These are phyloP conservation scores for Chalciporus sphaerocephalus DNA, from an alignment of 768 basidiomycete genomes.

Conservation along the genomic window DNA sequence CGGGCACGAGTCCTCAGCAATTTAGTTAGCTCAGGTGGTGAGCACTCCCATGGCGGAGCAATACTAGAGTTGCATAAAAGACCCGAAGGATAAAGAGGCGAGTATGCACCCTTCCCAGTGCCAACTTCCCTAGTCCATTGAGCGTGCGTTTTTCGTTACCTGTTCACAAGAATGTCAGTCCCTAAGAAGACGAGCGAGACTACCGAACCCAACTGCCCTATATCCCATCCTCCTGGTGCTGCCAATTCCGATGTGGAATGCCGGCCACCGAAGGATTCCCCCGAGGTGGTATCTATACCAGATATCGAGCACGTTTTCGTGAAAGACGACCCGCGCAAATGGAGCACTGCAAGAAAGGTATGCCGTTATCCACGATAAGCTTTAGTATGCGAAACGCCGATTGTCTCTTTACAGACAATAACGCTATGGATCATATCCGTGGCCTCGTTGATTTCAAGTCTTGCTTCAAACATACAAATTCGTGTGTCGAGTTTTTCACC, in stretches of 20 bases:
- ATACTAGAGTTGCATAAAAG: slow-evolving; percentile 20
- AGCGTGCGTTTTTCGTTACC: slow-evolving; percentile 4
- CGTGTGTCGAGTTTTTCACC: slow-evolving; percentile 16
- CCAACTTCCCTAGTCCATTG: slow-evolving; percentile 1
- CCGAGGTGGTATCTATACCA: slow-evolving; percentile 4
- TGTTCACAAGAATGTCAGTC: slow-evolving; percentile 12
- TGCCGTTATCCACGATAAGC: slow-evolving; percentile 3
- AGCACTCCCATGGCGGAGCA: too few species aligned
- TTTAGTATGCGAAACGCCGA: neutral
- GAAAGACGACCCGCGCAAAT: slow-evolving; percentile 56
- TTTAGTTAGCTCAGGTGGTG: too few species aligned
- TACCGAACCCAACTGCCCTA: neutral
- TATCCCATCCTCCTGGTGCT: neutral
- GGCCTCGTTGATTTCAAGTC: slow-evolving; percentile 22
- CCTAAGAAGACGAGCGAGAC: slow-evolving; percentile 3
- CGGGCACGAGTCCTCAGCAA: neutral
- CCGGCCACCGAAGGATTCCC: neutral
- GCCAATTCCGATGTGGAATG: slow-evolving; percentile 1
- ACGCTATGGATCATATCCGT: slow-evolving; percentile 27
- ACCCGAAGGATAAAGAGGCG: slow-evolving; percentile 5
- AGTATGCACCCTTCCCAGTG: neutral
- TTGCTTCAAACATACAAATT: slow-evolving; percentile 29
- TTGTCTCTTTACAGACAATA: slow-evolving; percentile 12
- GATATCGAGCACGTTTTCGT: slow-evolving; percentile 42
- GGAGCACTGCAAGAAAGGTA: slow-evolving; percentile 56